These are phyloP conservation scores for Neopestalotiopsis sp. DNA, from an alignment of 2,329 filamentous ascomycete species.

Conservation along the genomic window DNA sequence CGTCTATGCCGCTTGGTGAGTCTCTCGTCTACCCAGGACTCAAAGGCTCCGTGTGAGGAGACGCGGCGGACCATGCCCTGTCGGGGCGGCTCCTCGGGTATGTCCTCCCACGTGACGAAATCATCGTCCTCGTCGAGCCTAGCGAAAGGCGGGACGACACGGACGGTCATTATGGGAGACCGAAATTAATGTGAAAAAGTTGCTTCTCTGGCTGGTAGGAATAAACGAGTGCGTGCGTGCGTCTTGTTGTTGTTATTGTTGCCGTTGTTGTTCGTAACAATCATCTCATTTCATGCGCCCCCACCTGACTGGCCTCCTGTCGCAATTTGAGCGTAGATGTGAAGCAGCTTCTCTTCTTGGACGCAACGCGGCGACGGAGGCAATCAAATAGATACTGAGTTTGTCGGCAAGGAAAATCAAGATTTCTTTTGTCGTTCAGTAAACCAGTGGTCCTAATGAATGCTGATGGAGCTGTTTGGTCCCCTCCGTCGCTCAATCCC, in stretches of 20 bases:
- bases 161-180: background rate
- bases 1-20: slow-evolving; percentile 41
- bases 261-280: background rate
- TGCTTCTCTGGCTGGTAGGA: background rate
- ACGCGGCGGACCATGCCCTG: slow-evolving; percentile 33
- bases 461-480: background rate
- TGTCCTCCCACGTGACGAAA: slow-evolving; percentile 5
- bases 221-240: background rate
- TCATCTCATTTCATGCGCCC: background rate
- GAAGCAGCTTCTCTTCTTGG: background rate
- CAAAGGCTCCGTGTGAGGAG: slow-evolving; percentile 38
- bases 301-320: background rate
- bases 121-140: slow-evolving; percentile 10
- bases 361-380: background rate
- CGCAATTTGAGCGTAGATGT: background rate
- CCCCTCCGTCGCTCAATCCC: background rate
- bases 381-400: background rate
- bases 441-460: background rate
- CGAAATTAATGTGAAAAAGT: background rate
- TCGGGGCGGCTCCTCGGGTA: slow-evolving; percentile 5
- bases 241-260: background rate
- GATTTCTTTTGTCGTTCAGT: background rate
- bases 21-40: slow-evolving; percentile 40
- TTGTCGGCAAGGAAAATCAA: background rate
- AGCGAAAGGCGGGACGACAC: slow-evolving; percentile 8